Percentiles rank a stretch among this genome's conserved stretches.
phyloP scores from a whole-genome alignment of 768 basidiomycete genomes.

The Suillus discolor region DNA sequence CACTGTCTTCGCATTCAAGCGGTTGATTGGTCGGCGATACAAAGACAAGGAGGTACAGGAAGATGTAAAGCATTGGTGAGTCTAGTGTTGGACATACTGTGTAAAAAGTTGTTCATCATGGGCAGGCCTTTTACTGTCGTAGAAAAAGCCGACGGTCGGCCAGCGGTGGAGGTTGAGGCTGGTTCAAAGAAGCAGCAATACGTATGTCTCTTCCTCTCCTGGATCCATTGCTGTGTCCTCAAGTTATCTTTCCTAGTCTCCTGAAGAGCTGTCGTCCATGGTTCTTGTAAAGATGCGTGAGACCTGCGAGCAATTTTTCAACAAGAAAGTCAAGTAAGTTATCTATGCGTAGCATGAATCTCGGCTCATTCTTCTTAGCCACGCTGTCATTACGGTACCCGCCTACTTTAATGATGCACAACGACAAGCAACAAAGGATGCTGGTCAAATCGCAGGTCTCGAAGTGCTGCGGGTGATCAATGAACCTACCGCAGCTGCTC shows the following conservation, averaged over 20 bases:
- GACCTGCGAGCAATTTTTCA: slow-evolving; percentile 91
- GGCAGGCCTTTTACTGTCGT: slow-evolving; percentile 82
- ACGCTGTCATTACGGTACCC: slow-evolving; percentile 93
- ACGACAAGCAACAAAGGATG: slow-evolving; percentile 97
- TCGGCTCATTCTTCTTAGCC: slow-evolving; percentile 40
- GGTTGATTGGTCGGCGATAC: slow-evolving; percentile 92
- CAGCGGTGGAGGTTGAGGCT: slow-evolving; percentile 83
- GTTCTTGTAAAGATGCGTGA: slow-evolving; percentile 92
- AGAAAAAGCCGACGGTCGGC: slow-evolving; percentile 69
- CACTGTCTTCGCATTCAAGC: slow-evolving; percentile 94
- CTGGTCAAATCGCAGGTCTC: slow-evolving; percentile 96
- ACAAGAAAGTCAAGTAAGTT: slow-evolving; percentile 90
- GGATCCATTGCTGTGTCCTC: background rate
- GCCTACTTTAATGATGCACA: slow-evolving; percentile 99
- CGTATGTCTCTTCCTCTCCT: slow-evolving; percentile 46
- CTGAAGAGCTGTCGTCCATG: slow-evolving; percentile 88
- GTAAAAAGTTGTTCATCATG: background rate
- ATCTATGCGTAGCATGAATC: background rate
- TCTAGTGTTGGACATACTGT: background rate
- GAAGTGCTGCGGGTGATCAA: slow-evolving; percentile 99
- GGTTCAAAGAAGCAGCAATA: slow-evolving; percentile 81
- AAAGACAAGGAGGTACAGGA: slow-evolving; percentile 92
- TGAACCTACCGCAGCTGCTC: slow-evolving; percentile 97
- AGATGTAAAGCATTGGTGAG: slow-evolving; percentile 83
- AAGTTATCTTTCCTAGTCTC: slow-evolving; percentile 49